Conservation (phyloP, 345 rosid species). For the Eucalyptus pauciflora region DNA sequence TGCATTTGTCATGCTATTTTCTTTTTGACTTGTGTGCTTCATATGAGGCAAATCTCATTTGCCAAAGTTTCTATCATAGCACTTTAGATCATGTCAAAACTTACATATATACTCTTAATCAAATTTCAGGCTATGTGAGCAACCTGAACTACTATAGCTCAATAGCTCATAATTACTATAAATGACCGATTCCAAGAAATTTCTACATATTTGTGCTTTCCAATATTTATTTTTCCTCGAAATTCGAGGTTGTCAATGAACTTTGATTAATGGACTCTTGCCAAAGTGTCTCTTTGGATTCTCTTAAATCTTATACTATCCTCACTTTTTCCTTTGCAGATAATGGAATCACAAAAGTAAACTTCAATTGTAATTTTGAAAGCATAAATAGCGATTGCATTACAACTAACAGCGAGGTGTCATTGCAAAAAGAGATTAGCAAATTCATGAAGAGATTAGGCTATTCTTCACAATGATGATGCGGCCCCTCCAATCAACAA, state of each 20-base stretch:
- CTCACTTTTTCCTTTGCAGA: neutral
- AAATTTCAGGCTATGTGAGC: neutral
- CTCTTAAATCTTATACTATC: neutral
- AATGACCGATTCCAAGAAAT: no score
- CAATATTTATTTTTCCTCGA: neutral
- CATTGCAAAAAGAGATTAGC: neutral
- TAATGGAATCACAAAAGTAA: neutral
- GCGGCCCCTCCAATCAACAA: no score
- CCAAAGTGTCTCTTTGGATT: neutral
- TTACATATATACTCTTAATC: neutral
- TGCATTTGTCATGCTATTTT: no score
- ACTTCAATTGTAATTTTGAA: no score
- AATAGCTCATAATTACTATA: neutral
- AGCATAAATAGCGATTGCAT: no score
- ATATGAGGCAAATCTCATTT: neutral
- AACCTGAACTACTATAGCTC: neutral
- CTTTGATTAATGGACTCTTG: neutral
- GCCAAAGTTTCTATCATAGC: neutral
- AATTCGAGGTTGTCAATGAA: neutral
- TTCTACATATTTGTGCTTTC: neutral
- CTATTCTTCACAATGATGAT: neutral
- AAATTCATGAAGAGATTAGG: neutral
- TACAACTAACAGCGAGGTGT: accelerated
- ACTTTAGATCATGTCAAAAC: neutral
- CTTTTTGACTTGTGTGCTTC: no score